phyloP scores from a whole-genome alignment of 1,139 yeast genomes.

The Kodamaea ohmeri region DNA sequence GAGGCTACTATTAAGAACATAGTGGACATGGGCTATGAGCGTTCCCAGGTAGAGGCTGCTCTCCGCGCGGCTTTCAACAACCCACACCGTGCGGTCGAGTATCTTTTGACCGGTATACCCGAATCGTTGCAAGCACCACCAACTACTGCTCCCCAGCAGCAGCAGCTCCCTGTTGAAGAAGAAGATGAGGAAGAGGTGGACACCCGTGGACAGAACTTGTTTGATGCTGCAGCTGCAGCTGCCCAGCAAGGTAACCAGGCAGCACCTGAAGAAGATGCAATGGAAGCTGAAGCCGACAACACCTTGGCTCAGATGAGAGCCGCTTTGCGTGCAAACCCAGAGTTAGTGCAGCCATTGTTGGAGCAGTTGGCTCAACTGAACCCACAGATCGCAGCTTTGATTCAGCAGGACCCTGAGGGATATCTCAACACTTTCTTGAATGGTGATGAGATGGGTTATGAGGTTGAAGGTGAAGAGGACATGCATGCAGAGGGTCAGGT shows the following conservation, averaged over 20 bases:
- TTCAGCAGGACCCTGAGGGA: constrained; percentile 83
- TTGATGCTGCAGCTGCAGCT: constrained; percentile 70
- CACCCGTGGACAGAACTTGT: constrained; percentile 49
- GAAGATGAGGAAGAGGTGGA: constrained; percentile 26
- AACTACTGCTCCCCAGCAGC: constrained; percentile 11
- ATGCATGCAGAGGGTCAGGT: constrained; percentile 43
- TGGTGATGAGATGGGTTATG: constrained; percentile 48
- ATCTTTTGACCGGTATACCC: constrained; percentile 87
- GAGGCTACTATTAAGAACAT: constrained; percentile 73
- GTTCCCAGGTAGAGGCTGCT: constrained; percentile 85
- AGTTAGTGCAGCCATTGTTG: constrained; percentile 77
- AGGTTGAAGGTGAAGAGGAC: constrained; percentile 33
- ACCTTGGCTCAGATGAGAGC: constrained; percentile 69
- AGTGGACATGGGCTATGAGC: constrained; percentile 95
- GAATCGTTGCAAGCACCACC: constrained; percentile 48
- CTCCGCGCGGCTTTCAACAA: constrained; percentile 94
- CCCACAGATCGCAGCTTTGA: constrained; percentile 82
- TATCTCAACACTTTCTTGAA: constrained; percentile 71
- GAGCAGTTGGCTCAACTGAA: constrained; percentile 81
- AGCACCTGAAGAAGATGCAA: constrained; percentile 17
- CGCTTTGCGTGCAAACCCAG: constrained; percentile 83
- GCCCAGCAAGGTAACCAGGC: constrained; percentile 22
- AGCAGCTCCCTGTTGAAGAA: constrained; percentile 16
- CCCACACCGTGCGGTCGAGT: constrained; percentile 98
- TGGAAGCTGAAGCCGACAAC: constrained; percentile 43